A percentile compares a stretch with the other conserved stretches of the same genome.
Conservation (phyloP, 225 moss, liverwort and hornwort genomes). For the Marchantia paleacea region DNA sequence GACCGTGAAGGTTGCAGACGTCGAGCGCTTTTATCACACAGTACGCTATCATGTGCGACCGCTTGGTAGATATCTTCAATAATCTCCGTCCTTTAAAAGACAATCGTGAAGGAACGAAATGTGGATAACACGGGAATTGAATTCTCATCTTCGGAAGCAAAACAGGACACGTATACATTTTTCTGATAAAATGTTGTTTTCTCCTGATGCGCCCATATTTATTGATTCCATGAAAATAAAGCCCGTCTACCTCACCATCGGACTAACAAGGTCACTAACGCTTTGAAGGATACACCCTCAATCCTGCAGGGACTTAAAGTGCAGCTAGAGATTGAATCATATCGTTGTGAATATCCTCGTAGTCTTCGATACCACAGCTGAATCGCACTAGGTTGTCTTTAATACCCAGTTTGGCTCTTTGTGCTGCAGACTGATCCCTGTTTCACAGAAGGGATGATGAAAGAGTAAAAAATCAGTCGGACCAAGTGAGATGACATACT, state of each 20-base stretch:
- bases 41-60: too few relatives aligned
- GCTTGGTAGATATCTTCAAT: too few relatives aligned
- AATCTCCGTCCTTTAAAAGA: too few relatives aligned
- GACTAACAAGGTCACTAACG: neutral
- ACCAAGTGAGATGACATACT: neutral
- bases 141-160: too few relatives aligned
- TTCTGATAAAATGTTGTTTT: too few relatives aligned
- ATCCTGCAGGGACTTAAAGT: conserved; percentile 8
- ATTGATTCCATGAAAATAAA: conserved; percentile 10
- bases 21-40: too few relatives aligned
- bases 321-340: conserved; percentile 75
- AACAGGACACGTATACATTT: too few relatives aligned
- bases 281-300: neutral
- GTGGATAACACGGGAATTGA: too few relatives aligned
- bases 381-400: conserved; percentile 98
- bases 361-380: conserved; percentile 98
- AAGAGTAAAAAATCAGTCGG: neutral
- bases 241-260: neutral
- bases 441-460: neutral
- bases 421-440: conserved; percentile 96
- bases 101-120: too few relatives aligned
- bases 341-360: conserved; percentile 76
- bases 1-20: too few relatives aligned
- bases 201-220: neutral
- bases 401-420: conserved; percentile 88